Evolutionary conservation across 1,139 yeast genomes (phyloP).

Genomic region (Saccharomycopsis hybrid): DNA sequence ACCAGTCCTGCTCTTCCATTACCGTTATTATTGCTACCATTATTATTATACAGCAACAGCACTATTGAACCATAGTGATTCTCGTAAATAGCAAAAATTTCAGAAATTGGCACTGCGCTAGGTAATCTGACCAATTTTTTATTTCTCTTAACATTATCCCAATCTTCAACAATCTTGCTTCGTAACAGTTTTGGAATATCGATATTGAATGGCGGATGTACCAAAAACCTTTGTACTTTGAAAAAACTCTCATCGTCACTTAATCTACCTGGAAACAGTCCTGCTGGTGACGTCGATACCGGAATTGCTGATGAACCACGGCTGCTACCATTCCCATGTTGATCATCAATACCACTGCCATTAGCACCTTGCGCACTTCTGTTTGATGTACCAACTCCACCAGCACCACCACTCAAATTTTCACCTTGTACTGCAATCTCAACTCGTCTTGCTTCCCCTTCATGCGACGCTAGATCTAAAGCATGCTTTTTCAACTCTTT

Average conservation of each 20-base stretch:
- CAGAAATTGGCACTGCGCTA: conserved; percentile 38
- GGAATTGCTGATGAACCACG: too few species aligned
- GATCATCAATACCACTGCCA: not conserved
- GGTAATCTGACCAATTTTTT: conserved; percentile 64
- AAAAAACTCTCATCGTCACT: conserved; percentile 23
- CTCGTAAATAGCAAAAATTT: conserved; percentile 33
- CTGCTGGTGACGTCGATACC: too few species aligned
- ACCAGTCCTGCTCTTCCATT: not conserved
- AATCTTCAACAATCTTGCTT: conserved; percentile 75
- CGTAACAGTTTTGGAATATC: conserved; percentile 62
- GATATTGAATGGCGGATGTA: conserved; percentile 44
- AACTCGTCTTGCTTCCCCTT: conserved; percentile 1
- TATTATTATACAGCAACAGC: too few species aligned
- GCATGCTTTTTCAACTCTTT: conserved; percentile 54
- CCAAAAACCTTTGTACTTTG: conserved; percentile 33
- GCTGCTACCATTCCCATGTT: too few species aligned
- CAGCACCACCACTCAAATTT: too few species aligned
- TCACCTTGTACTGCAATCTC: conserved; percentile 13
- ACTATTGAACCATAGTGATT: not conserved
- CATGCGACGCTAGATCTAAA: conserved; percentile 11
- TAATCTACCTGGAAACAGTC: too few species aligned
- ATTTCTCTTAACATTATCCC: conserved; percentile 85
- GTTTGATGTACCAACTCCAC: too few species aligned
- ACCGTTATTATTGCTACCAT: not conserved
- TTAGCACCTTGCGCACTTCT: not conserved